A percentile compares a stretch with the other conserved stretches of the same genome.
Evolutionary conservation across 306 rosid genomes (phyloP).

Genomic region (Cicer judaicum): DNA sequence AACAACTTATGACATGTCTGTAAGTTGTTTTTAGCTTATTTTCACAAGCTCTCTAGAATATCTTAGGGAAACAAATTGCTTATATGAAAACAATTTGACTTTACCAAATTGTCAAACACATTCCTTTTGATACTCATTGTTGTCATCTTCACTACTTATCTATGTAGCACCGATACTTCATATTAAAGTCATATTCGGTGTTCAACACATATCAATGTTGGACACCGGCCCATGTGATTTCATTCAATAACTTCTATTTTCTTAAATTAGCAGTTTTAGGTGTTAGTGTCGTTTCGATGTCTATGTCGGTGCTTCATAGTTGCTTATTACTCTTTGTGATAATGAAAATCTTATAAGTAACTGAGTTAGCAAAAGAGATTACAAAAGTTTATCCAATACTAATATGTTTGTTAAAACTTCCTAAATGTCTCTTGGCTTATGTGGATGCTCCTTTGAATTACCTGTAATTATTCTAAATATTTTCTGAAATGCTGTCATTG

Average conservation of each 20-base stretch:
- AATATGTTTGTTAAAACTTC: constrained; percentile 15
- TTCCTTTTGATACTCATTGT: constrained; percentile 16
- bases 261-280: too few species aligned
- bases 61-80: neutral
- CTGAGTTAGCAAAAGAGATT: neutral
- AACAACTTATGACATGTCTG: neutral
- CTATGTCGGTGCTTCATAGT: too few species aligned
- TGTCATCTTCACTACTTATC: neutral
- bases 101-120: neutral
- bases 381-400: neutral
- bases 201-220: too few species aligned
- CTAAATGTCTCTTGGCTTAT: constrained; percentile 20
- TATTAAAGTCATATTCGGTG: too few species aligned
- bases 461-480: constrained; percentile 15
- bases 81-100: neutral
- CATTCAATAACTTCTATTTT: too few species aligned
- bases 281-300: too few species aligned
- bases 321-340: neutral
- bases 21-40: neutral
- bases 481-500: constrained; percentile 7
- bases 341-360: constrained; percentile 1
- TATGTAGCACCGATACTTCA: too few species aligned
- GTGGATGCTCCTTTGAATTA: constrained; percentile 3
- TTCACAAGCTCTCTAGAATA: neutral
- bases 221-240: too few species aligned